Conservation (phyloP, 1,284 basidiomycete species). For the Rhodotorula sp. region DNA sequence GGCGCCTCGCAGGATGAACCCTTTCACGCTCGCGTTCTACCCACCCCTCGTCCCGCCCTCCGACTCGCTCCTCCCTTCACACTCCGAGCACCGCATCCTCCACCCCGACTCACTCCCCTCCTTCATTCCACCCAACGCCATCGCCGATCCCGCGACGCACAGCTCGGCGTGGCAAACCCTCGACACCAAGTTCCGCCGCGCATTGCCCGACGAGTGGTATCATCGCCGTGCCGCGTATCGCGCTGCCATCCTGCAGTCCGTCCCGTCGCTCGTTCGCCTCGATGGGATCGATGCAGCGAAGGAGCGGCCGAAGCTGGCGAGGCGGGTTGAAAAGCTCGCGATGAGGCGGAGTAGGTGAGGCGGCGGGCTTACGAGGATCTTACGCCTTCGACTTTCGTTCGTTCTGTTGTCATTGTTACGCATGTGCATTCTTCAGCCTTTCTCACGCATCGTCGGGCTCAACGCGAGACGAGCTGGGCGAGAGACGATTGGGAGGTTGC, state of each 20-base stretch:
- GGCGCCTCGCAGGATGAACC: slow-evolving; percentile 71
- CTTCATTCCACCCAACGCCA: slow-evolving; percentile 6
- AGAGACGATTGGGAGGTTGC: no score
- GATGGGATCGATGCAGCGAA: slow-evolving; percentile 31
- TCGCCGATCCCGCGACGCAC: slow-evolving; percentile 5
- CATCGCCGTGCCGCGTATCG: slow-evolving; percentile 80
- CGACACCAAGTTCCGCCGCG: slow-evolving; percentile 80
- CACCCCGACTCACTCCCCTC: slow-evolving; percentile 23
- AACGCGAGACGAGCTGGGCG: no score
- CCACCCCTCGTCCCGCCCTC: slow-evolving; percentile 68
- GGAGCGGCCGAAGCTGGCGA: slow-evolving; percentile 23
- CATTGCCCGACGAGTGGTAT: slow-evolving; percentile 81
- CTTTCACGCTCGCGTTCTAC: slow-evolving; percentile 90
- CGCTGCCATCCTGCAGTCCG: slow-evolving; percentile 75
- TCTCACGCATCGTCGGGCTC: no score
- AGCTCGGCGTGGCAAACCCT: slow-evolving; percentile 49
- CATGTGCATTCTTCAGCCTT: no score
- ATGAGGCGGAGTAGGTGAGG: no score
- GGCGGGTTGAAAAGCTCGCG: slow-evolving; percentile 16
- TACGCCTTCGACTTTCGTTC: no score
- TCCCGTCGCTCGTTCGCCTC: slow-evolving; percentile 55
- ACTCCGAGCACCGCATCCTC: slow-evolving; percentile 31
- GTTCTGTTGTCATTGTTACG: no score
- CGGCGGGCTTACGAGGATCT: no score
- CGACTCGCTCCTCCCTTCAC: slow-evolving; percentile 20